Base-by-base conservation (phyloP, 2,329 filamentous ascomycete species). In the Corinectria fuckeliana region DNA sequence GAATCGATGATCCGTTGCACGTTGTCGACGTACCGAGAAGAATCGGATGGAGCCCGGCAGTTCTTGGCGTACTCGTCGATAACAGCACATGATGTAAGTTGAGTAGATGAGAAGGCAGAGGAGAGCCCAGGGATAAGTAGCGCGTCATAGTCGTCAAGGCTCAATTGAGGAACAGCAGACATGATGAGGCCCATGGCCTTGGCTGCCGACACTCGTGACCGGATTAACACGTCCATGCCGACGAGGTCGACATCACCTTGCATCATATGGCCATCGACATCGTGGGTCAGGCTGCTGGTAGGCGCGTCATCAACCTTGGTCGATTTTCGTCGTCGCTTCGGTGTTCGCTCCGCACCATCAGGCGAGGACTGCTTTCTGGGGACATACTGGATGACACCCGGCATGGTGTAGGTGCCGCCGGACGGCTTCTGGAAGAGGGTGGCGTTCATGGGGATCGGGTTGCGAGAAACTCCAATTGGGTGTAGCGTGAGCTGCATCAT, bases 211-310 rank as follows among this genome's bases (percentile, higher is more conserved):
- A 96, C 89, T 66, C 94, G 91, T 7, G 93, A 97, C 61, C 94
- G 88, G 49, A 98, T 87, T 75, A 99, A 86, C 6, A 89, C 89
- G 60, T 99, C 95, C 69, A 91, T 86, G 28, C 95, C 93, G 23
- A 99, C 93, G 39, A 99, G 82, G 72, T 99, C 96, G 45, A 98
- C 89, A 70, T 99, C 96, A 50, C 96, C 95, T 73, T 94, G 91
- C 81, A 99, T 93, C 90, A 99, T 97, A 67, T 96, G 93, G 9
- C 93, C 95, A 74, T 99, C 95, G 16, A 99, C 92, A 74, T 99
- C 97, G 76, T 99, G 95, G 1, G 90, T 86, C n/a, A 90, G 80
- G n/a, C 80, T 85, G 4, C 84, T 78, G 1, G 85, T 78, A 1
- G 85, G 79, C 8, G 84, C 77, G 25, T 93, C 90, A 54, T 95